A percentile compares a stretch with the other conserved stretches of the same genome.
Conservation (phyloP, 2,329 filamentous ascomycete genomes). For the Aaosphaeria pasadenensis region DNA sequence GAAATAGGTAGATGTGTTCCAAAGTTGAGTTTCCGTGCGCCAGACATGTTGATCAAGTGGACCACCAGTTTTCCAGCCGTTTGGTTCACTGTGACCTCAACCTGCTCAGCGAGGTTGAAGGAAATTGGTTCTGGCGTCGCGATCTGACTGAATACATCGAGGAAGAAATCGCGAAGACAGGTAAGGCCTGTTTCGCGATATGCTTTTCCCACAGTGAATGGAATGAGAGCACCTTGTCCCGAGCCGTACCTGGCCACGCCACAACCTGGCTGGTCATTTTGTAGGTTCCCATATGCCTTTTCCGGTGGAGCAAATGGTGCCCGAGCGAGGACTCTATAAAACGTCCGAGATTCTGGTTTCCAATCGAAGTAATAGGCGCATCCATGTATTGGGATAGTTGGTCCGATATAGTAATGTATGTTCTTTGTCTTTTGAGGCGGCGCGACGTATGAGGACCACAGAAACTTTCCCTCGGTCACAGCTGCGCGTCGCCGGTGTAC, state of each 20-base stretch:
- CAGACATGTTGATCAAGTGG: constrained; percentile 3
- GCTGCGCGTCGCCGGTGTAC: background rate
- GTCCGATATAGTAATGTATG: background rate
- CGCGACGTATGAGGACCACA: background rate
- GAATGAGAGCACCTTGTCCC: background rate
- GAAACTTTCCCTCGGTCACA: background rate
- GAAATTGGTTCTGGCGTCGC: background rate
- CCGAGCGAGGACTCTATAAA: background rate
- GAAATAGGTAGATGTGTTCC: background rate
- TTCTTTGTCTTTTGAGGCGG: background rate
- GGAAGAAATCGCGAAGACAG: background rate
- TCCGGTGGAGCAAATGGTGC: constrained; percentile 1
- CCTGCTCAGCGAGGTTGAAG: background rate
- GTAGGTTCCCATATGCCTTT: constrained; percentile 1
- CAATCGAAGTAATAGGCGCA: background rate
- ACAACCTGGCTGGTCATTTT: background rate
- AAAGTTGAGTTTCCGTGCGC: constrained; percentile 1
- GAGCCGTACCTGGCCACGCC: background rate
- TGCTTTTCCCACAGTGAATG: background rate
- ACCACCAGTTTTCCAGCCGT: background rate
- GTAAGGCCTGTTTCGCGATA: constrained; percentile 1
- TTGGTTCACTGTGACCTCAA: background rate
- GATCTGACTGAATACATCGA: background rate
- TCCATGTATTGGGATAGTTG: background rate
- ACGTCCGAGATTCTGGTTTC: background rate